These are phyloP conservation scores for Cercospora sp. DNA, from an alignment of 2,329 filamentous ascomycete genomes.

Conservation along the genomic window DNA sequence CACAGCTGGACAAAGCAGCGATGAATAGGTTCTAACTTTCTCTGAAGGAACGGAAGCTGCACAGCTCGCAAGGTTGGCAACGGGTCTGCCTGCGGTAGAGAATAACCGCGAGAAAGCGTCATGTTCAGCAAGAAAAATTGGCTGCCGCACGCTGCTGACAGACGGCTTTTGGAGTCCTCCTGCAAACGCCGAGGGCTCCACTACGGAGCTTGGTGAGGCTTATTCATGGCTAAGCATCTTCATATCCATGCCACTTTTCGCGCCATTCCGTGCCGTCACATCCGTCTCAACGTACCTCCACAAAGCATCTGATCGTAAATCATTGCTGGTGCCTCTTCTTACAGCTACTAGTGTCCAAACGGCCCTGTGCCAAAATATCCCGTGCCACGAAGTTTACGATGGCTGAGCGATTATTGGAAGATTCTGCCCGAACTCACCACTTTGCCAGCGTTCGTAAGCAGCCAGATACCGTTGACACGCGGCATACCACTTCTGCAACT, in stretches of 20 bases:
- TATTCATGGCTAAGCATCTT: neutral
- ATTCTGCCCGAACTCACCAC: neutral
- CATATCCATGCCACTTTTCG: neutral
- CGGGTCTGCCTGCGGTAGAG: neutral
- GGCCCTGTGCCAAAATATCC: neutral
- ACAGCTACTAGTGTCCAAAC: neutral
- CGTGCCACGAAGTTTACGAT: neutral
- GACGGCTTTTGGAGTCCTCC: neutral
- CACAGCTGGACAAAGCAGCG: slow-evolving; percentile 45
- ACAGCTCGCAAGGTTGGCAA: neutral
- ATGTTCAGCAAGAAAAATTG: neutral
- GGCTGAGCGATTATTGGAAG: neutral
- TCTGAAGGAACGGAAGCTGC: neutral
- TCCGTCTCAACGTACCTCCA: neutral
- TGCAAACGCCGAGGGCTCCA: neutral
- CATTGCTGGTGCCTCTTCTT: neutral
- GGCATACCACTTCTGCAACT: neutral
- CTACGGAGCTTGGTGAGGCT: neutral
- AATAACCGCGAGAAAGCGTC: neutral
- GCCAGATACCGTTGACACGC: neutral
- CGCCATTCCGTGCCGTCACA: neutral
- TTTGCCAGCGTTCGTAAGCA: neutral
- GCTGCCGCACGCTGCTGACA: neutral
- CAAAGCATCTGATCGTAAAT: neutral
- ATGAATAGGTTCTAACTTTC: neutral